A percentile compares a stretch with the other conserved stretches of the same genome.
Conservation (phyloP, 2,329 filamentous ascomycete genomes). For the Didymella arachidicola region DNA sequence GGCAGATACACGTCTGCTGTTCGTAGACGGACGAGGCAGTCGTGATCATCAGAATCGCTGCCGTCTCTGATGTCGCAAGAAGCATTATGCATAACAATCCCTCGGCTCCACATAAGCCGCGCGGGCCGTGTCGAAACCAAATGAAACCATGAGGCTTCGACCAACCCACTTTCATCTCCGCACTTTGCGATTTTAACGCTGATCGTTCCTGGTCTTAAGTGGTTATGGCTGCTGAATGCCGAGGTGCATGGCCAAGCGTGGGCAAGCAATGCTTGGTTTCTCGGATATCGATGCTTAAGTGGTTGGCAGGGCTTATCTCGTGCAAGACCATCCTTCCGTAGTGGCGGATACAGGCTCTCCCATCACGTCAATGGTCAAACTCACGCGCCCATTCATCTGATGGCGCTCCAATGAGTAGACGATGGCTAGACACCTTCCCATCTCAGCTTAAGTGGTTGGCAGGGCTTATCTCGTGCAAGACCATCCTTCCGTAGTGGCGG, state of each 20-base stretch:
- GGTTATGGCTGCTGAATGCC: conserved; percentile 33
- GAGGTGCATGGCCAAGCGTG: conserved; percentile 36
- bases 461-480: too few relatives aligned
- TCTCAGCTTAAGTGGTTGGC: too few relatives aligned
- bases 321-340: too few relatives aligned
- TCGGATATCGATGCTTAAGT: conserved; percentile 33
- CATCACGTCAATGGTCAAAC: too few relatives aligned
- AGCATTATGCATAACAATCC: neutral
- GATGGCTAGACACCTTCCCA: too few relatives aligned
- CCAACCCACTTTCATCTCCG: conserved; percentile 18
- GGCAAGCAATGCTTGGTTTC: conserved; percentile 36
- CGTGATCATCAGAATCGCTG: conserved; percentile 1
- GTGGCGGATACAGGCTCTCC: too few relatives aligned
- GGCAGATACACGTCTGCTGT: neutral
- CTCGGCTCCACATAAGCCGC: conserved; percentile 7
- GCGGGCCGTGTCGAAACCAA: conserved; percentile 14
- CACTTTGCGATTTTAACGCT: neutral
- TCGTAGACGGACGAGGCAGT: neutral
- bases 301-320: too few relatives aligned
- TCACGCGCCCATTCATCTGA: too few relatives aligned
- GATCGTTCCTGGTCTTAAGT: conserved; percentile 22
- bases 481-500: too few relatives aligned
- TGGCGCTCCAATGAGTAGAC: too few relatives aligned
- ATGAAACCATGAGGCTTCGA: conserved; percentile 12
- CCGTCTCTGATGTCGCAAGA: neutral